Evolutionary conservation across 768 basidiomycete genomes (phyloP), one percentile per base, ranked within the genome.

Genomic region (Pleurotus salmoneostramineus): DNA sequence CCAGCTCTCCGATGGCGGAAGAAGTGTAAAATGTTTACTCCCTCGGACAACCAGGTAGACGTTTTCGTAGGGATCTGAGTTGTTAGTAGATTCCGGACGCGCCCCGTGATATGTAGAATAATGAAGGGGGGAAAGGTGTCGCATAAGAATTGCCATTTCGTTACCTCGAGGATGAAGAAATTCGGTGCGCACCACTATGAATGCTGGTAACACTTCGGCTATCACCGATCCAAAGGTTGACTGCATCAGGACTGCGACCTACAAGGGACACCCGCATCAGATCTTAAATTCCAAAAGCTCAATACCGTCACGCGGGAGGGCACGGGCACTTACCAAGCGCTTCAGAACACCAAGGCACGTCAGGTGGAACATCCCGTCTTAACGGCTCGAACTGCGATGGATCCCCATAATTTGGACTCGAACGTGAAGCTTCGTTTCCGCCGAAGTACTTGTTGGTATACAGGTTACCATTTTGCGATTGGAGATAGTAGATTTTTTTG

Each of bases 141-240:
- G 21, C 21, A 27, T 27, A 1, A 27, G 21, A 27, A 27, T 27
- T 3, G 21, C 21, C 21, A 27, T 27, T 27, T 1, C 21, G 3
- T 27, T 3, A 3, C 21, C 2, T 3, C 21, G 21, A 27, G 21
- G 21, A 27, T 27, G 21, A 27, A 27, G 21, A 3, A 27, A 27
- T 11, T 31, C 45, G 32, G 15, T 17, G 62, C 76, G 52, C 62
- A 92, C 93, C 94, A 65, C 84, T 90, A 68, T 98, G 95, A 46
- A 96, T 80, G 56, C 88, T 92, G 1, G 95, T 97, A 11, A 84
- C 74, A 65, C 92, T 94, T 58, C 76, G 73, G 56, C 77, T 75
- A 64, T 90, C 80, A 8, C 95, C 95, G 36, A 97, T 91, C 94
- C 95, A 98, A 15, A 98, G 66, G 67, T 97, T 97, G 2, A 93